Conservation (phyloP, 192 early-diverging fungal genomes). For the Linnemannia exigua region DNA sequence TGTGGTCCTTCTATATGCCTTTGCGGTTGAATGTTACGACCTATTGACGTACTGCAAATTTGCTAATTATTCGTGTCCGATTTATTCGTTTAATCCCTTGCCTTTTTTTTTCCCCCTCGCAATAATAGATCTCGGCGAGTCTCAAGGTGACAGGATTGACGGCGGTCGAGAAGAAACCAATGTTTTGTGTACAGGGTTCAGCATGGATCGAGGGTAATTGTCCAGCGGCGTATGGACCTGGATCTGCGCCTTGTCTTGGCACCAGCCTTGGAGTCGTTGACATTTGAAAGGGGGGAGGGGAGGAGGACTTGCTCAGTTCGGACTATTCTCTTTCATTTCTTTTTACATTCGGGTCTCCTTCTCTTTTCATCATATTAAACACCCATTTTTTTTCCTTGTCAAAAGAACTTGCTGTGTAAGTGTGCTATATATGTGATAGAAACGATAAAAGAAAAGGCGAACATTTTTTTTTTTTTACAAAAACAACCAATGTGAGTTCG, state of each 20-base stretch:
- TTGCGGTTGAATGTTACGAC: too few relatives aligned
- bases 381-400: too few relatives aligned
- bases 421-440: too few relatives aligned
- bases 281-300: too few relatives aligned
- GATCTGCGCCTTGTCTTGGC: background rate
- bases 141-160: slow-evolving; percentile 6
- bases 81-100: background rate
- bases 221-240: slow-evolving; percentile 3
- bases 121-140: background rate
- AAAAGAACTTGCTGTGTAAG: too few relatives aligned
- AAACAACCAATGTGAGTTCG: background rate
- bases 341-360: too few relatives aligned
- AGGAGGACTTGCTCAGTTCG: too few relatives aligned
- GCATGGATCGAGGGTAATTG: slow-evolving; percentile 25
- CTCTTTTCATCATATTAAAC: too few relatives aligned
- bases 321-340: too few relatives aligned
- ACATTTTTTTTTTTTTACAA: background rate
- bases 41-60: background rate
- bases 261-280: too few relatives aligned
- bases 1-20: background rate
- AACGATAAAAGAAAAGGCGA: too few relatives aligned
- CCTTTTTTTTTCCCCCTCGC: too few relatives aligned
- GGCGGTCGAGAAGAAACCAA: background rate
- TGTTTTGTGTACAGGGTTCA: slow-evolving; percentile 21
- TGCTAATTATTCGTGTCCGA: background rate